Evolutionary conservation across 768 basidiomycete species (phyloP).

Genomic region (Coprinopsis strossmayeri): DNA sequence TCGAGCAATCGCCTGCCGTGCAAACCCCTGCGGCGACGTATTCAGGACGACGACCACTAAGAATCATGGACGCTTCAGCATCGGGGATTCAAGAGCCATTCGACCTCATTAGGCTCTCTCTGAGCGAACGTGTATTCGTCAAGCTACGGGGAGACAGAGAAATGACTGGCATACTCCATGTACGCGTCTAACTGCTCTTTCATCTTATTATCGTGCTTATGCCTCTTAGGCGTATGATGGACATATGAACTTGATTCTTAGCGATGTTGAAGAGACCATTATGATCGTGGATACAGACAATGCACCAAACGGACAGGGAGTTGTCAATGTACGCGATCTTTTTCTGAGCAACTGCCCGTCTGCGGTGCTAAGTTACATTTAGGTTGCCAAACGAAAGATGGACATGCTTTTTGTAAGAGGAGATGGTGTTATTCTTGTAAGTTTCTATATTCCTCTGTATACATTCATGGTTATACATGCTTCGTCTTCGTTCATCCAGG

Average conservation of each 20-base stretch:
- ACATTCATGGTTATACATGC: slow-evolving; percentile 8
- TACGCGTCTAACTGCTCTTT: slow-evolving; percentile 31
- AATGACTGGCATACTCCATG: slow-evolving; percentile 87
- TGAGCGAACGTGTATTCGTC: slow-evolving; percentile 97
- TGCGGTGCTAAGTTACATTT: no score
- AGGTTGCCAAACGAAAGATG: slow-evolving; percentile 92
- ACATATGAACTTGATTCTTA: slow-evolving; percentile 99
- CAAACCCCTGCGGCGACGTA: not conserved
- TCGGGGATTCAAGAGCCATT: slow-evolving; percentile 91
- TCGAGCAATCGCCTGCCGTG: not conserved
- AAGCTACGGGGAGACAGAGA: slow-evolving; percentile 95
- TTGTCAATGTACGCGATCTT: slow-evolving; percentile 69
- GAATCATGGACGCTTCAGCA: slow-evolving; percentile 60
- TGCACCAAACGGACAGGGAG: slow-evolving; percentile 45
- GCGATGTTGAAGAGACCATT: slow-evolving; percentile 96
- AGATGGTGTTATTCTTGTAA: slow-evolving; percentile 92
- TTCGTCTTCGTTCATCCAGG: slow-evolving; percentile 32
- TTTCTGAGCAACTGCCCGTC: no score
- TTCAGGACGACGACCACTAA: not conserved
- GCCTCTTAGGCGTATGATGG: slow-evolving; percentile 88
- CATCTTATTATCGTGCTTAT: slow-evolving; percentile 10
- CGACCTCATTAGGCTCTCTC: slow-evolving; percentile 91
- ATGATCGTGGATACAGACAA: slow-evolving; percentile 91
- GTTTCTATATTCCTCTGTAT: slow-evolving; percentile 24
- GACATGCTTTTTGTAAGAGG: slow-evolving; percentile 98